Evolutionary conservation across 129 eudicot species (phyloP).

Genomic region (Helichrysum umbraculigerum): DNA sequence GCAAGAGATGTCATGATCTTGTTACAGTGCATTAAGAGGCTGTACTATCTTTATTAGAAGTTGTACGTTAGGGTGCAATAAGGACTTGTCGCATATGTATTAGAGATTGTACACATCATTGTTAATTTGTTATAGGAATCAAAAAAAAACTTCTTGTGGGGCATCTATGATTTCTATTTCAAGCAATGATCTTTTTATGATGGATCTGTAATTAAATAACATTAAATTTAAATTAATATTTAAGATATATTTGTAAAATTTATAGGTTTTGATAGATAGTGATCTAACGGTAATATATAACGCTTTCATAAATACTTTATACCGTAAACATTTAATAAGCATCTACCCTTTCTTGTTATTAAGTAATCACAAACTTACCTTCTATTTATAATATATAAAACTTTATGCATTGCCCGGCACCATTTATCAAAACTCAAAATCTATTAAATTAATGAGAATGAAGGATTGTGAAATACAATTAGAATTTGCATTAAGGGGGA

Average conservation of each 20-base stretch:
- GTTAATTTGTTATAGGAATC: background rate
- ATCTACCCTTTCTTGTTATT: too few relatives aligned
- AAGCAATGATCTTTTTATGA: background rate
- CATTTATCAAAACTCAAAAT: too few relatives aligned
- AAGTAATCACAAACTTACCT: too few relatives aligned
- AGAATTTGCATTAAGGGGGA: background rate
- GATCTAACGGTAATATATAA: too few relatives aligned
- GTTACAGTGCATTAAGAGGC: background rate
- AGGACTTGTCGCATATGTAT: background rate
- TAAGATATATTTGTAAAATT: too few relatives aligned
- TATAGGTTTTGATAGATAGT: too few relatives aligned
- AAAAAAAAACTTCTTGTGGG: too few relatives aligned
- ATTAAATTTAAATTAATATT: too few relatives aligned
- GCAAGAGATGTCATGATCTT: conserved; percentile 20
- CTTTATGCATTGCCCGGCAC: too few relatives aligned
- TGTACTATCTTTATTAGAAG: background rate
- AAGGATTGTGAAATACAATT: background rate
- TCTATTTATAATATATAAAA: too few relatives aligned
- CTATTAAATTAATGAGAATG: background rate
- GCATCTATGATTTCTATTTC: background rate
- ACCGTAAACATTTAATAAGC: too few relatives aligned
- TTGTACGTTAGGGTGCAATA: conserved; percentile 2
- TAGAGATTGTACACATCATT: background rate
- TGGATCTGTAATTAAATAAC: background rate
- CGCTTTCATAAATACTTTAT: too few relatives aligned